Base-by-base conservation (phyloP, 192 early-diverging fungal genomes). In the Phlyctochytrium planicorne region DNA sequence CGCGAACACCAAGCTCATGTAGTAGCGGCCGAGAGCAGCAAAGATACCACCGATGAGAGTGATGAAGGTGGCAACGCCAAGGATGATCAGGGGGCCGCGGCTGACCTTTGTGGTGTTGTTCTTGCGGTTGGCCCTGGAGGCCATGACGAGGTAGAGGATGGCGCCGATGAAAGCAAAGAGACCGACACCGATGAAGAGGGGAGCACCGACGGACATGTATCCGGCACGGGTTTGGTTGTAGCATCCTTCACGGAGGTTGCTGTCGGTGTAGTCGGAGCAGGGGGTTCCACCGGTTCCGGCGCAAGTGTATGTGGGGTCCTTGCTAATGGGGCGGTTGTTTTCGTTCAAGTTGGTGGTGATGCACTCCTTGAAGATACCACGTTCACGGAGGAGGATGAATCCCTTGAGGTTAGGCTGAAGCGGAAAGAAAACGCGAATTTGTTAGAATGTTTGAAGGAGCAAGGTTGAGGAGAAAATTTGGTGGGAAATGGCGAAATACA, bases 301-400 rank as follows among this genome's bases (percentile, higher is more conserved):
- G 40, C 40, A 47, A 20, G 40, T 47, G 10, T 14, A 20, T 6
- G 6, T 47, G 10, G 40, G 10, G 40, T 6, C 20, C 40, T 47
- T 47, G 40, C 10, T 14, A 20, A 47, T 47, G 40, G 40, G 40
- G 40, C 6, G 20, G 40, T 47, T 47, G 40, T 6, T 47, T 6
- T 6, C 20, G 40, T 47, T 47, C 40, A 47, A 20, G 40, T 47
- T 47, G 40, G 40, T 47, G 20, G 40, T 47, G 40, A 47, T 47
- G 40, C 40, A 47, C 20, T 47, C 40, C 40, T 47, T 47, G 40
- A 47, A 47, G 40, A 47, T 47, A 47, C 40, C 40, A 47, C 40
- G 40, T 20, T 47, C 40, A 47, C 40, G 40, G 40, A 47, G 40
- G 40, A 47, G 40, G 40, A 47, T 47, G 40, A 47, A 47, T 20